Evolutionary conservation across 257 asterid species (phyloP), one percentile per base, ranked within the genome.

Genomic region (Plectranthus barbatus): DNA sequence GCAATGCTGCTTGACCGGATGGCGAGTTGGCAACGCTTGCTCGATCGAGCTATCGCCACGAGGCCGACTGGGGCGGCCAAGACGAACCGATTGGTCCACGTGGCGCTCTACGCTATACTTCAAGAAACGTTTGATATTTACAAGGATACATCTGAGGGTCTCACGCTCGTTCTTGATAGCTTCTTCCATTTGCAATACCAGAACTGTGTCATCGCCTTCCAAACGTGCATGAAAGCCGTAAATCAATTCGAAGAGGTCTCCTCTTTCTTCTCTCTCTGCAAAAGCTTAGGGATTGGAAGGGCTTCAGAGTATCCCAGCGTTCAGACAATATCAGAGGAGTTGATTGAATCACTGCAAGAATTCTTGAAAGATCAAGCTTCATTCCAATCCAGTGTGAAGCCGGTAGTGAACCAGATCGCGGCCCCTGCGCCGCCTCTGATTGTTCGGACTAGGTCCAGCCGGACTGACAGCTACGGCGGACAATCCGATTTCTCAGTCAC

Each of bases 111-210:
- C 46, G 93, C 89, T 14, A 71, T 85, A n/a, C 87, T 85, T 3
- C 89, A 87, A 69, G 97, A 90, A 66, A 90, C 86, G 31, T 85
- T 85, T 26, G 91, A 87, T 58, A 67, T 90, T 26, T 90, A 90
- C 60, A 82, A 77, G 24, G 95, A 87, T 46, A 77, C 85, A 12
- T 83, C 96, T 0, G 96, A 87, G 31, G 95, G 93, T 39, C 87
- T 90, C 2, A 63, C 91, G 1, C 73, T 77, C 36, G 74, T 87
- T 29, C 77, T 90, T 2, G 96, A 87, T 51, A 82, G 84, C 33
- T 90, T 87, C 71, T 90, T 79, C 21, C 89, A 85, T 55, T 51
- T 87, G 12, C 91, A 84, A 9, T 81, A 90, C 8, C 95, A 84
- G 21, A 80, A 77, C 52, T 86, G 95, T 3, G 83, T 85, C 0